phyloP scores from a whole-genome alignment of 805 yeast genomes.

The Hanseniaspora vineae region DNA sequence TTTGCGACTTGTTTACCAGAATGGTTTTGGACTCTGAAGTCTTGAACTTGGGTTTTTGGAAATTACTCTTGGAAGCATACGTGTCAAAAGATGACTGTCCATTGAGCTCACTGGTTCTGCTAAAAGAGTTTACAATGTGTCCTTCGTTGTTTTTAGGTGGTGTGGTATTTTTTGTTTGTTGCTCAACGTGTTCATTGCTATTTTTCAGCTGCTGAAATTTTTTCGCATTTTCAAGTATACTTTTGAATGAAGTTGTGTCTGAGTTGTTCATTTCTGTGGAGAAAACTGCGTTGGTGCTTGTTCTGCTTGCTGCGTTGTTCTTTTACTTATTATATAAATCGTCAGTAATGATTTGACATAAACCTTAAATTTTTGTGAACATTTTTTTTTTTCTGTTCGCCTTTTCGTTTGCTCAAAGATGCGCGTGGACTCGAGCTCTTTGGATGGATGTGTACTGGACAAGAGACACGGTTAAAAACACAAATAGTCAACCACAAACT shows the following conservation, averaged over 20 bases:
- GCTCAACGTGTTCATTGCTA: constrained; percentile 1
- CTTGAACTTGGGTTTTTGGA: neutral
- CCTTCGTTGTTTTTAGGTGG: constrained; percentile 1
- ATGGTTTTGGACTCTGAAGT: constrained; percentile 21
- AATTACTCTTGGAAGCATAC: neutral
- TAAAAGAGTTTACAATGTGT: constrained; percentile 3
- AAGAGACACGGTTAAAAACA: too few species aligned
- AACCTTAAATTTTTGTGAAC: too few species aligned
- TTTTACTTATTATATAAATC: too few species aligned
- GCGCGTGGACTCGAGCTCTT: too few species aligned
- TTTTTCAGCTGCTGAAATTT: constrained; percentile 31
- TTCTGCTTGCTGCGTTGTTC: too few species aligned
- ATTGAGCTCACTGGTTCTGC: neutral
- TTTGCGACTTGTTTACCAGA: constrained; percentile 51
- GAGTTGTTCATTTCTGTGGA: constrained; percentile 19
- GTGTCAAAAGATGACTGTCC: neutral
- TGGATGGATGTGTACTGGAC: too few species aligned
- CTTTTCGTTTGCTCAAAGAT: too few species aligned
- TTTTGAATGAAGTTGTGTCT: constrained; percentile 54
- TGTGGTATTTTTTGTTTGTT: neutral
- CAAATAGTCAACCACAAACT: neutral
- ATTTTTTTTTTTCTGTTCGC: too few species aligned
- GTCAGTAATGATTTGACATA: too few species aligned
- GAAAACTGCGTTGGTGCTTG: too few species aligned
- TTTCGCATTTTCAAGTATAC: constrained; percentile 58